These are phyloP conservation scores for Kodamaea kakaduensis DNA, from an alignment of 805 yeast species.

Conservation along the genomic window DNA sequence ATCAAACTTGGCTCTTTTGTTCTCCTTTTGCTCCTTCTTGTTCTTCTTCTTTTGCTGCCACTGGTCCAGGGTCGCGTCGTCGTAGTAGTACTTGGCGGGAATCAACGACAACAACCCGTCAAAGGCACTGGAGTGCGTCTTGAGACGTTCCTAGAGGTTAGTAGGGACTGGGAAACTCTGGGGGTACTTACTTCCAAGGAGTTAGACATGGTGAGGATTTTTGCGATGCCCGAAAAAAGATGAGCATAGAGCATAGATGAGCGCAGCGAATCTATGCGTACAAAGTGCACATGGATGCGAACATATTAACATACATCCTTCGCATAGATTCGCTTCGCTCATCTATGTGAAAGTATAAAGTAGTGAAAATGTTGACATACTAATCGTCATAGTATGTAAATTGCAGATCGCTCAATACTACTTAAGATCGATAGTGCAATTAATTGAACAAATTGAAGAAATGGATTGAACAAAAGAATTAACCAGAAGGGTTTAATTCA, in stretches of 20 bases:
- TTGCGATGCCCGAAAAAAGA: no score
- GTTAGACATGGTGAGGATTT: slow-evolving; percentile 43
- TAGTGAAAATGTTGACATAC: no score
- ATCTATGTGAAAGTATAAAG: no score
- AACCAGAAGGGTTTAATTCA: no score
- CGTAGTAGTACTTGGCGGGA: slow-evolving; percentile 92
- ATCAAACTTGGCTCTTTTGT: slow-evolving; percentile 70
- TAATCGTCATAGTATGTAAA: no score
- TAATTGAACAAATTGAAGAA: no score
- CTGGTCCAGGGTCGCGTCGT: slow-evolving; percentile 83
- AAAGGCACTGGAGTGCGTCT: slow-evolving; percentile 76
- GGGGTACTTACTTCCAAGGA: slow-evolving; percentile 52
- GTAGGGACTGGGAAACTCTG: slow-evolving; percentile 17
- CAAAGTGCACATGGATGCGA: not conserved
- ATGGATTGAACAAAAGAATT: no score
- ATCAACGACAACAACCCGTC: slow-evolving; percentile 85
- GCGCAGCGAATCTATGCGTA: no score
- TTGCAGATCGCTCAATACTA: no score
- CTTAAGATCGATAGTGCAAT: no score
- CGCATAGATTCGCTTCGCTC: not conserved
- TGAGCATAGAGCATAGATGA: no score
- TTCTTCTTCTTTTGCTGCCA: slow-evolving; percentile 83
- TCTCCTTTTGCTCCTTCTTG: slow-evolving; percentile 57
- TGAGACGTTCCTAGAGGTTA: slow-evolving; percentile 59
- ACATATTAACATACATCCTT: not conserved